Percentiles rank a stretch among this genome's conserved stretches.
These are phyloP conservation scores for Microbotryum lychnidis-dioicae DNA, from an alignment of 1,284 basidiomycete genomes.

Conservation along the genomic window DNA sequence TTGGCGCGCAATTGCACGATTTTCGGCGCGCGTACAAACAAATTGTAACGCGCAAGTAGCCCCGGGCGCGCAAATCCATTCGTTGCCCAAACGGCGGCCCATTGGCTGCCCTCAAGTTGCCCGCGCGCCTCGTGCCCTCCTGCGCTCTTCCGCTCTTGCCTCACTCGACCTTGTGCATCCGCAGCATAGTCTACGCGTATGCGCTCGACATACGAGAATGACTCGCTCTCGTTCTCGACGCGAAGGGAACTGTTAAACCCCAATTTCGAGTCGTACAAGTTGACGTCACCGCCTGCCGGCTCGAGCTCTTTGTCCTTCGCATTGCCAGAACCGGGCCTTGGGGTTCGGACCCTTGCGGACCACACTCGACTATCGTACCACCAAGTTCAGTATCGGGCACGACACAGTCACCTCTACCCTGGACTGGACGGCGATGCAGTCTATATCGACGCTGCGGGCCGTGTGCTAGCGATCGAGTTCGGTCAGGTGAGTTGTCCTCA, in stretches of 20 bases:
- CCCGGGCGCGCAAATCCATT: too few species aligned
- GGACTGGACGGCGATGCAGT: slow-evolving; percentile 47
- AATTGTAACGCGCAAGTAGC: too few species aligned
- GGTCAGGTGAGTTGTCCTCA: slow-evolving; percentile 48
- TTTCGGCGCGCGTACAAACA: too few species aligned
- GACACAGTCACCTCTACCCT: slow-evolving; percentile 69
- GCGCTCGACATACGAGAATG: too few species aligned
- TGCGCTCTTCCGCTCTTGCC: too few species aligned
- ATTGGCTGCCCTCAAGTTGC: too few species aligned
- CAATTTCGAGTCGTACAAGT: slow-evolving; percentile 74
- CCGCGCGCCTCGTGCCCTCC: too few species aligned
- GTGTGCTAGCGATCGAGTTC: slow-evolving; percentile 56
- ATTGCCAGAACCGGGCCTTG: slow-evolving; percentile 10
- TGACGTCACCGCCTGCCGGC: slow-evolving; percentile 36
- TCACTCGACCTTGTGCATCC: too few species aligned
- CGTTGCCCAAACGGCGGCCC: too few species aligned
- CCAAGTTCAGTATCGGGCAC: slow-evolving; percentile 72
- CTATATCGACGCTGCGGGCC: slow-evolving; percentile 61
- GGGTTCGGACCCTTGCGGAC: slow-evolving; percentile 6
- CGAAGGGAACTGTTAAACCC: slow-evolving; percentile 57
- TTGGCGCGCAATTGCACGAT: too few species aligned
- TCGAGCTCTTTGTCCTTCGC: slow-evolving; percentile 1
- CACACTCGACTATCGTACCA: slow-evolving; percentile 53
- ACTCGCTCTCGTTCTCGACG: slow-evolving; percentile 16
- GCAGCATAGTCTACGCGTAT: too few species aligned